Evolutionary conservation across 2,329 filamentous ascomycete species (phyloP), one percentile per base, ranked within the genome.

Genomic region (Aspergillus hiratsukae): DNA sequence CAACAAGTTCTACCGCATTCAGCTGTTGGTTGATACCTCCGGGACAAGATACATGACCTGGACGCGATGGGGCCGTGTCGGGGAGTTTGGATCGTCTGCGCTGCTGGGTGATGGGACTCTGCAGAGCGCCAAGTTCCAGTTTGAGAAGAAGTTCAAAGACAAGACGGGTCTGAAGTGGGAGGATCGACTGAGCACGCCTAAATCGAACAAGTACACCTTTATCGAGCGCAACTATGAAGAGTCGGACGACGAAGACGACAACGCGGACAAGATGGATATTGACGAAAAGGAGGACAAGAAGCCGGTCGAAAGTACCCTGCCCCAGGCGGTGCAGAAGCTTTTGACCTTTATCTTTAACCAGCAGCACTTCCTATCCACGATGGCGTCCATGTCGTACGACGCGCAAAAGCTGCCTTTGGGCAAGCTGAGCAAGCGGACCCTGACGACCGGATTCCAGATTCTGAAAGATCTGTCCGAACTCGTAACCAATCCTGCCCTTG

Each of bases 291-390:
- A 72, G 7, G 74, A 75, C 1, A 66, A 72, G 8, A 67, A 76
- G 14, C 64, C 71, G 0, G 73, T 78, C 0, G 75, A 84, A 57
- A 88, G 83, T 69, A 84, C 80, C 3, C 79, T 93, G 1, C 73
- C 80, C 0, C 70, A 75, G 11, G 78, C 85, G 0, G 78, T 90
- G 3, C 86, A 91, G 67, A 75, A 84, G 8, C 76, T 96, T 21
- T 87, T 95, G 80, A 76, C 86, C 58, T 83, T 96, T 61, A 95
- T 96, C 58, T 96, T 96, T 79, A 92, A 95, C 70, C 81, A 84
- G 56, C 70, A 86, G 23, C 87, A 87, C 68, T 91, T 95, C 71
- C 78, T 83, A 23, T 80, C 81, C 21, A 83, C 74, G 1, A 70
- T 80, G 68, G 69, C 68, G 1, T 67, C 69, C 4, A 72, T 80